A percentile compares a stretch with the other conserved stretches of the same genome.
Evolutionary conservation across 1,139 yeast species (phyloP).

Genomic region (Tardiomyces digboiensis): DNA sequence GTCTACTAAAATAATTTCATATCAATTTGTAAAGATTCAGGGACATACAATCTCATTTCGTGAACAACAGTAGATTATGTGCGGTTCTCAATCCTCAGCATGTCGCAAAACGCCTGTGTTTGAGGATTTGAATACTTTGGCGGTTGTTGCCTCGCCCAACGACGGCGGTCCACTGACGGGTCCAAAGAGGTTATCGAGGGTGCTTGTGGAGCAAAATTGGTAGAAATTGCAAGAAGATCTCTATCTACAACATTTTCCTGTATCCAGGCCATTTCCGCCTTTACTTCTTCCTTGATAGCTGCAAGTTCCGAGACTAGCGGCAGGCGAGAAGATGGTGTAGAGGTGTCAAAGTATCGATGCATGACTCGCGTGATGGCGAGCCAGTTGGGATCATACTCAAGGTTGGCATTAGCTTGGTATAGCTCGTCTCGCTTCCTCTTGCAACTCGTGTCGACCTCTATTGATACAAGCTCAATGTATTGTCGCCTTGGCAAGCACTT

Average conservation of each 20-base stretch:
- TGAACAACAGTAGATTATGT: background rate
- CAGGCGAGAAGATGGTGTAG: conserved; percentile 7
- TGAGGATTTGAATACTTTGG: conserved; percentile 14
- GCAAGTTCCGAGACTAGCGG: conserved; percentile 4
- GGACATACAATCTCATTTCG: background rate
- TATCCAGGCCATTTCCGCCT: conserved; percentile 21
- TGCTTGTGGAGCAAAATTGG: conserved; percentile 10
- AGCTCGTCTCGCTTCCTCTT: conserved; percentile 1
- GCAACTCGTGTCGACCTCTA: conserved; percentile 12
- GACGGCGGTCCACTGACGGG: background rate
- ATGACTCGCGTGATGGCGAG: conserved; percentile 25
- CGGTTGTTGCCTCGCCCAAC: conserved; percentile 7
- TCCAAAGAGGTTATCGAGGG: conserved; percentile 11
- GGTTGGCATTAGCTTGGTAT: background rate
- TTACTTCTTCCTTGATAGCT: conserved; percentile 10
- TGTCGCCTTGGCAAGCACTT: conserved; percentile 62
- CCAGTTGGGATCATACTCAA: conserved; percentile 31
- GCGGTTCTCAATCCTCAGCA: conserved; percentile 8
- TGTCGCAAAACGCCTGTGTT: conserved; percentile 16
- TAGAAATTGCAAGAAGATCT: conserved; percentile 15
- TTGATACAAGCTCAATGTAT: conserved; percentile 37
- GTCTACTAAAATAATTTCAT: conserved; percentile 45
- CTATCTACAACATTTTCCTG: conserved; percentile 17
- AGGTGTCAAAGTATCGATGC: conserved; percentile 14
- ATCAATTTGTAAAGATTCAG: background rate